phyloP scores from a whole-genome alignment of 164 flowering plant species.

The grape (Vitis vinifera) region ASM3070453v1 NC_081823.1:5697001-5697500 shows the following conservation, averaged over 20 bases:
- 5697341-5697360: conserved; percentile 51
- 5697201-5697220: conserved; percentile 25
- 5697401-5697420: conserved; percentile 58
- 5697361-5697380: conserved; percentile 37
- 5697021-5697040: conserved; percentile 13
- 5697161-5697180: conserved; percentile 37
- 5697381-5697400: conserved; percentile 59
- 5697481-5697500: conserved; percentile 73
- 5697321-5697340: conserved; percentile 35
- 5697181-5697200: conserved; percentile 32
- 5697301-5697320: conserved; percentile 23
- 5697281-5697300: no score
- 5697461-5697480: conserved; percentile 33
- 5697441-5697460: conserved; percentile 63
- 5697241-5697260: conserved; percentile 33
- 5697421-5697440: conserved; percentile 40
- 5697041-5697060: conserved; percentile 10
- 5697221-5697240: conserved; percentile 25
- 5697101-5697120: conserved; percentile 51
- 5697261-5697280: not conserved
- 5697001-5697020: conserved; percentile 9
- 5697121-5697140: conserved; percentile 49
- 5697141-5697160: conserved; percentile 44
- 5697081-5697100: conserved; percentile 34
- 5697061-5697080: conserved; percentile 17